phyloP scores from a whole-genome alignment of 208 protist genomes.

The Jaenimonas drosophilae region DNA sequence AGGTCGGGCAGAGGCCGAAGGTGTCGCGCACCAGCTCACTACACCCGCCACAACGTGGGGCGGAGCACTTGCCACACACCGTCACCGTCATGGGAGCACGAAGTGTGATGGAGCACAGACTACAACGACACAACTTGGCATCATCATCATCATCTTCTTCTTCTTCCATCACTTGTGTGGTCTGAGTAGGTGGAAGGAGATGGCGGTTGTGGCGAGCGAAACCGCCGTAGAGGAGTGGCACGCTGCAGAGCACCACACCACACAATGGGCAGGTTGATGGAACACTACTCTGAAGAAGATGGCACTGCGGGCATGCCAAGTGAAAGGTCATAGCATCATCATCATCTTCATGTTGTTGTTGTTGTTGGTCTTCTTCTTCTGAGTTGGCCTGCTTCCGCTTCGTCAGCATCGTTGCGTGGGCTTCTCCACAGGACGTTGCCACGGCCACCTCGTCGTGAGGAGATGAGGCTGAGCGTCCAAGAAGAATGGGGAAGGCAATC shows the following conservation, averaged over 20 bases:
- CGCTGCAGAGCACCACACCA: slow-evolving; percentile 59
- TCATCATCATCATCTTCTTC: background rate
- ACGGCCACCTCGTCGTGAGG: background rate
- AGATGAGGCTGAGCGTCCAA: background rate
- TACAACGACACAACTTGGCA: background rate
- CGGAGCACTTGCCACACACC: slow-evolving; percentile 33
- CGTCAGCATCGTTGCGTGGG: too few relatives aligned
- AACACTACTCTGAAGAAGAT: slow-evolving; percentile 49
- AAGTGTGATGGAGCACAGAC: background rate
- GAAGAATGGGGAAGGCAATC: slow-evolving; percentile 39
- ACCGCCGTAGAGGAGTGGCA: slow-evolving; percentile 44
- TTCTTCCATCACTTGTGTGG: background rate
- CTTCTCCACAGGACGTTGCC: too few relatives aligned
- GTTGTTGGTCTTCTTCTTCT: background rate
- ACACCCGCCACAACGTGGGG: slow-evolving; percentile 42
- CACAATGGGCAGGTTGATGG: slow-evolving; percentile 73
- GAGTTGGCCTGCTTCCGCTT: too few relatives aligned
- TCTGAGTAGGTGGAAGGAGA: slow-evolving; percentile 14
- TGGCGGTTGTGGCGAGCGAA: slow-evolving; percentile 61
- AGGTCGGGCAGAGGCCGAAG: slow-evolving; percentile 57
- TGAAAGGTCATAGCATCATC: slow-evolving; percentile 8
- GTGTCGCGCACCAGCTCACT: slow-evolving; percentile 31
- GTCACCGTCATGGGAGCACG: background rate
- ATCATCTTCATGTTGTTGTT: background rate
- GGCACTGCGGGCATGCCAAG: slow-evolving; percentile 70